Evolutionary conservation across 768 basidiomycete species (phyloP), one percentile per base, ranked within the genome.

Genomic region (Trametes elegans): DNA sequence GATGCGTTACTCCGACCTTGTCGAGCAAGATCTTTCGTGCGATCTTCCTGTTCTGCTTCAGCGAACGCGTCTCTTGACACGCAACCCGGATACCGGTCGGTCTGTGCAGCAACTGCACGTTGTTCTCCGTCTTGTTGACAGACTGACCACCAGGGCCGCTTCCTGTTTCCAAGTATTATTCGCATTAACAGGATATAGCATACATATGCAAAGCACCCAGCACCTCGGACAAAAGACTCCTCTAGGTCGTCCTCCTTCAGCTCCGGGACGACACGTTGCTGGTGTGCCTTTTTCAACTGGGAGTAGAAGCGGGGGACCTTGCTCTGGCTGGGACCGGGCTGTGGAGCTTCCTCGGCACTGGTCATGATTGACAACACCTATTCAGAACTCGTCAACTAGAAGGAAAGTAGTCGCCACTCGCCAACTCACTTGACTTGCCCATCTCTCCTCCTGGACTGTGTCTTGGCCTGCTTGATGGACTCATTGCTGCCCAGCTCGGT

Each of bases 61-160:
- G 72, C 2, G 92, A 94, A 40, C 94, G 86, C 6, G 93, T 94
- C 64, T 91, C 85, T 70, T 98, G 94, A 66, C 91, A 93, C 3
- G 82, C 75, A 13, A 96, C 88, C 34, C 94, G 84, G 46, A 95
- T 77, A 5, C 93, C 90, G 18, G 90, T 92, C 2, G 94, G 93
- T 62, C 84, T 87, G 68, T 98, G 94, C 35, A 92, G 73, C 26
- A 98, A 76, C 66, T 93, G 92, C 24, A 96, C 93, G 66, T 91
- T 89, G 71, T 94, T 85, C 75, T 87, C 81, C 56, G 91, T 93
- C 75, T 97, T 98, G 77, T 98, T 96, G 68, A 96, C 86, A 24
- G 92, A 93, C 77, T 98, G 94, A n/a, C 94, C 94, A 26, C 94
- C 94, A 58, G 93, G 93, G 16, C 93, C 94, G 66, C 90, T 86